These are phyloP conservation scores for Cytospora piceae DNA, from an alignment of 2,329 filamentous ascomycete genomes.

Conservation along the genomic window DNA sequence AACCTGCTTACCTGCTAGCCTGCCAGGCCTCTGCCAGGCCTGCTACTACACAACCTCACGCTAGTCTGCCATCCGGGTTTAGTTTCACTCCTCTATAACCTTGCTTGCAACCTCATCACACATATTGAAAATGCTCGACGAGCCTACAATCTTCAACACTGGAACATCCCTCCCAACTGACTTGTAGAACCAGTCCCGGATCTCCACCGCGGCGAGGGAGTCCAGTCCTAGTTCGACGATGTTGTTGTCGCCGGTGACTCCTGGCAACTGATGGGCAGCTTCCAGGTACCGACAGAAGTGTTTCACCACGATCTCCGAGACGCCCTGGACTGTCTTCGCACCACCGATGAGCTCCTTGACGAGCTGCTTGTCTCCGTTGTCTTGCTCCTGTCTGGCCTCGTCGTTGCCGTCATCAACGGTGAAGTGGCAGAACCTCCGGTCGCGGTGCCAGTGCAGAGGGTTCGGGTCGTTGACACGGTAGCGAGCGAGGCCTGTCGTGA, in stretches of 20 bases:
- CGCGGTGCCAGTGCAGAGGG: slow-evolving; percentile 47
- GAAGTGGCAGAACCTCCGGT: slow-evolving; percentile 49
- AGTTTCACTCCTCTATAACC: slow-evolving; percentile 3
- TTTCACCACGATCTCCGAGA: slow-evolving; percentile 36
- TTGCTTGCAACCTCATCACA: slow-evolving; percentile 22
- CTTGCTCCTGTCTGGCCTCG: slow-evolving; percentile 12
- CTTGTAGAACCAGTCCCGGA: slow-evolving; percentile 52
- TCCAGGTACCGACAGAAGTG: slow-evolving; percentile 39
- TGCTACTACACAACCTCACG: too few relatives aligned
- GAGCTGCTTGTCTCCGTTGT: slow-evolving; percentile 27
- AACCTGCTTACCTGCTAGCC: too few relatives aligned
- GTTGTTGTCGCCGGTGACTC: slow-evolving; percentile 39
- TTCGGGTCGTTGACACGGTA: slow-evolving; percentile 39
- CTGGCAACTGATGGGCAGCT: slow-evolving; percentile 39
- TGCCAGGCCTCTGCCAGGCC: too few relatives aligned
- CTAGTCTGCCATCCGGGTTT: background rate
- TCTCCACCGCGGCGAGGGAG: slow-evolving; percentile 46
- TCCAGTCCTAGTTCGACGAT: slow-evolving; percentile 46
- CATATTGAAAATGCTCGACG: slow-evolving; percentile 34
- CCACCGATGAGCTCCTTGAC: slow-evolving; percentile 38
- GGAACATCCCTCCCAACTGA: slow-evolving; percentile 47
- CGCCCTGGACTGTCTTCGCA: slow-evolving; percentile 31
- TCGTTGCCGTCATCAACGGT: slow-evolving; percentile 32
- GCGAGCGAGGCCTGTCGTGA: slow-evolving; percentile 47
- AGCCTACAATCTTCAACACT: slow-evolving; percentile 49